phyloP scores from a whole-genome alignment of 192 early-diverging fungal genomes.

The Spizellomyces sp. region DNA sequence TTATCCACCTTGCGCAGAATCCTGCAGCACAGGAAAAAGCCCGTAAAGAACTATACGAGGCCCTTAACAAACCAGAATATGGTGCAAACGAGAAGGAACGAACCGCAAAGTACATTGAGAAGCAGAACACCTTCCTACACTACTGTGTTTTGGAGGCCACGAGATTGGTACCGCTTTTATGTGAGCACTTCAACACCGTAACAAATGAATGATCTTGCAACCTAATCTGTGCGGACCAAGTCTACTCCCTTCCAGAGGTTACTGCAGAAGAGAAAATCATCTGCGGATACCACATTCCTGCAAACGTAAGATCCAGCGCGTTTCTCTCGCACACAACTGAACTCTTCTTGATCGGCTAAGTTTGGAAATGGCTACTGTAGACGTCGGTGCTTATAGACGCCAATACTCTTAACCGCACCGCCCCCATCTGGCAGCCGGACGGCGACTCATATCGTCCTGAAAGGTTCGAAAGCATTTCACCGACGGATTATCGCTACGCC shows the following conservation, averaged over 20 bases:
- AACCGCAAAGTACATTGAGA: not conserved
- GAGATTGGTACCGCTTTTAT: not conserved
- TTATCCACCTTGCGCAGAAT: constrained; percentile 12
- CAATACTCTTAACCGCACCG: not conserved
- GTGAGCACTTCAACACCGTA: not conserved
- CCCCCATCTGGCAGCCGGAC: constrained; percentile 4
- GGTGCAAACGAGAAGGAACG: constrained; percentile 1
- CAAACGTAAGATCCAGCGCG: too few species aligned
- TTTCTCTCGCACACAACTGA: too few species aligned
- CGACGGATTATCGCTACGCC: constrained; percentile 5
- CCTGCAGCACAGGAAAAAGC: constrained; percentile 13
- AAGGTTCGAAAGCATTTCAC: not conserved
- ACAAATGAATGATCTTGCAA: too few species aligned
- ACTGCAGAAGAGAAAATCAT: too few species aligned
- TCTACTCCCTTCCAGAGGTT: too few species aligned
- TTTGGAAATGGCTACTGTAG: not conserved
- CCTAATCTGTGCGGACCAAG: too few species aligned
- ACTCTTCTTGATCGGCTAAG: too few species aligned
- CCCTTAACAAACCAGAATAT: not conserved
- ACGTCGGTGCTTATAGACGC: constrained; percentile 12
- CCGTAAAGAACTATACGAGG: not conserved
- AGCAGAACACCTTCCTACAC: not conserved
- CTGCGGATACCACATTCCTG: too few species aligned
- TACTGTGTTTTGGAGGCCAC: constrained; percentile 4
- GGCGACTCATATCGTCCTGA: constrained; percentile 13